Evolutionary conservation across 2,329 filamentous ascomycete species (phyloP), one percentile per base, ranked within the genome.

Genomic region (Diaporthe caulivora): DNA sequence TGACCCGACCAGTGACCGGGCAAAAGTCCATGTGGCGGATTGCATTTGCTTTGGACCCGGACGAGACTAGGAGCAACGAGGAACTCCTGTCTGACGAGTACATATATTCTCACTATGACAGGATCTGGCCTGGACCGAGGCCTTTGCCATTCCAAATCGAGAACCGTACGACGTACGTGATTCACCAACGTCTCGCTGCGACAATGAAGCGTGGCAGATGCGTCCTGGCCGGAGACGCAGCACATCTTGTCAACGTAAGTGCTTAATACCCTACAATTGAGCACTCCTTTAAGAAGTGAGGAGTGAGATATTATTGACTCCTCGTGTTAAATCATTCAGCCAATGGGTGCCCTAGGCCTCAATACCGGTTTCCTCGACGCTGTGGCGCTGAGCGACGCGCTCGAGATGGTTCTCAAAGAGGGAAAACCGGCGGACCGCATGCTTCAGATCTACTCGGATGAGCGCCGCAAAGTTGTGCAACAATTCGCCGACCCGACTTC

Each of bases 131-230:
- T 13, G 40, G 58, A 2, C 24, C 40, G 17, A 62, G 58, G 18
- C 58, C 58, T 1, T n/a, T 62, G 24, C 26, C 8, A 3, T 62
- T 47, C 40, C 40, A 44, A 24, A 31, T 47, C 10, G 58, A 44
- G 26, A 62, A 62, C 18, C 58, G 37, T 3, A 62, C 58, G 8
- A 62, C 26, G 17, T 44, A 62, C 26, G 17, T 29, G 21, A 62
- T 62, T n/a, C 58, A 62, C 17, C 58, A 62, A 31, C 58, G 58
- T 11, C 58, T 62, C 29, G 58, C 58, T 44, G 58, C 58, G 29
- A 62, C 58, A 6, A 62, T 62, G 37, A 47, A 15, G 17, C 26
- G 40, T 8, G 58, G 58, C 58, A 62, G 58, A 31, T 62, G 58
- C 8, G 17, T 44, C 17, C 37, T 62, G 24, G 58, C 42, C 8